Conservation (phyloP, 306 rosid genomes). For the Boehmeria nivea region DNA sequence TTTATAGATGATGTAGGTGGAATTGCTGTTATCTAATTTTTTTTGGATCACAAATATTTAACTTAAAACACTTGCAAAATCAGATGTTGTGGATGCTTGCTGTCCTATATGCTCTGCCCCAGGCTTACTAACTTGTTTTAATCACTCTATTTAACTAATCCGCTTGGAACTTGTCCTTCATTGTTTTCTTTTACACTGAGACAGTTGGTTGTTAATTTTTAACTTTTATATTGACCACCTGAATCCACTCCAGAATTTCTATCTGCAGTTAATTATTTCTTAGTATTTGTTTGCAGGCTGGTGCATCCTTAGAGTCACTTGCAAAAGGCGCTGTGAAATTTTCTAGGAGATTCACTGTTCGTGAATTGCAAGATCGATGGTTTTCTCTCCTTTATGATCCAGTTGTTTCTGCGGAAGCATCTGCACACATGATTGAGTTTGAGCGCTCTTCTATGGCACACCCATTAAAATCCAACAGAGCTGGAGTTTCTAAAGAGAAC, state of each 20-base stretch:
- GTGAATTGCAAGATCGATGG: constrained; percentile 86
- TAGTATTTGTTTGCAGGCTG: constrained; percentile 48
- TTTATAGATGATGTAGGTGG: no score
- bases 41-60: no score
- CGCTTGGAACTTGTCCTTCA: no score
- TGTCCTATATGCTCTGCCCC: no score
- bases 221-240: not conserved
- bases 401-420: constrained; percentile 50
- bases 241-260: not conserved
- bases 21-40: no score
- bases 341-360: constrained; percentile 63
- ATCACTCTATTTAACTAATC: no score
- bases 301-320: constrained; percentile 97
- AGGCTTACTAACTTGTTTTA: no score
- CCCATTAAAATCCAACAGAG: constrained; percentile 40
- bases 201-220: no score
- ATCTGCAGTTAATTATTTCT: constrained; percentile 16
- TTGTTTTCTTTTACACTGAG: no score
- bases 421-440: constrained; percentile 41
- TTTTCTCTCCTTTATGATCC: constrained; percentile 71
- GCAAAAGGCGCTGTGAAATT: constrained; percentile 97
- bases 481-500: constrained; percentile 47
- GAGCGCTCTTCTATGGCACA: constrained; percentile 43
- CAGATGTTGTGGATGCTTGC: no score
- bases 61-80: no score